Conservation (phyloP, 2,329 filamentous ascomycete species). For the Trichophyton rubrum region DNA sequence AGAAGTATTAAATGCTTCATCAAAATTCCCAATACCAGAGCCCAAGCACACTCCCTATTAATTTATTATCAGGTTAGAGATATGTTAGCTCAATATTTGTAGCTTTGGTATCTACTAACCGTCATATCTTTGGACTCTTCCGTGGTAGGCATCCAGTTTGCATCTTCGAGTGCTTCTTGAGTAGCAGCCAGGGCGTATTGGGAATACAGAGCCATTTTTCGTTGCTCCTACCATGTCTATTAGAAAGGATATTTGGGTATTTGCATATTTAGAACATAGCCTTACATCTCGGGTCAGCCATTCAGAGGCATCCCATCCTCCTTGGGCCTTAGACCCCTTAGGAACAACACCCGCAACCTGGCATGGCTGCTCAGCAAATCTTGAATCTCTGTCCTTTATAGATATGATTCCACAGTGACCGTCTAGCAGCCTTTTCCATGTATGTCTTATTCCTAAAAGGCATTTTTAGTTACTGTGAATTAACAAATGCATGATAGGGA, state of each 20-base stretch:
- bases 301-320: conserved; percentile 33
- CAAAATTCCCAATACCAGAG: conserved; percentile 87
- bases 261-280: background rate
- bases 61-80: background rate
- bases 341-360: conserved; percentile 78
- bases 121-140: conserved; percentile 59
- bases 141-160: conserved; percentile 55
- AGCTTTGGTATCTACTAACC: conserved; percentile 24
- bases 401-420: conserved; percentile 71
- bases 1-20: conserved; percentile 78
- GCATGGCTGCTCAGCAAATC: conserved; percentile 65
- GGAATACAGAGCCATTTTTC: conserved; percentile 80
- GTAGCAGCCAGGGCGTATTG: conserved; percentile 84
- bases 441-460: conserved; percentile 49
- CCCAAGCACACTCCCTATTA: conserved; percentile 72
- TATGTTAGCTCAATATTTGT: background rate
- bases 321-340: conserved; percentile 34
- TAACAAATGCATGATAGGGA: background rate
- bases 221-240: conserved; percentile 40
- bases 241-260: background rate
- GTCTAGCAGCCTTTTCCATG: conserved; percentile 70
- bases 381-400: conserved; percentile 47
- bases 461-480: background rate
- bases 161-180: conserved; percentile 73
- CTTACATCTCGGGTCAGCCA: conserved; percentile 34